Base-by-base conservation (phyloP, 2,329 filamentous ascomycete genomes). In the Verticillium alfalfae region DNA sequence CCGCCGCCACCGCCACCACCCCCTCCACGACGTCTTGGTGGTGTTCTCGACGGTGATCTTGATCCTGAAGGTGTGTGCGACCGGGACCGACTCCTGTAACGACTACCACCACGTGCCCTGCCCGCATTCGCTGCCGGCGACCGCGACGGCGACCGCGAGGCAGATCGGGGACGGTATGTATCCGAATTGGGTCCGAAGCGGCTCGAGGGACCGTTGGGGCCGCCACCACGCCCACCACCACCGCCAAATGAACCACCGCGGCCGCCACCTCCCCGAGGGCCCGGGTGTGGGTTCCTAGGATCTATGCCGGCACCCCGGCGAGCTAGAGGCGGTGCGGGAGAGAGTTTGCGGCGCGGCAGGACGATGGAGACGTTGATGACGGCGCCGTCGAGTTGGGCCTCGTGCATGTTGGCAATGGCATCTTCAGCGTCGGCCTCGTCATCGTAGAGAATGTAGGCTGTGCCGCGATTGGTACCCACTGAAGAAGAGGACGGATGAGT, bases 391-490 rank as follows among this genome's bases (percentile, higher is more conserved):
- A 97, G 79, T 71, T 96, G 91, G n/a, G 91, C 92, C 78, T 99
- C 95, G 75, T 99, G 95, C 95, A 99, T 98, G 73, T 96, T 91
- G 18, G 93, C 87, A 68, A 97, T 96, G 34, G 95, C 95, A 15
- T 87, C 82, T 76, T 97, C 92, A 31, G 95, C 94, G 66, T 94
- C 90, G 58, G 85, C 81, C 66, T 93, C 86, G 66, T 89, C 83
- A 60, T 87, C 81, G 76, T 90, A 99, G 52, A 97, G 82, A 65
- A 98, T 93, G 74, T 97, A 98, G 37, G 94, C 95, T 34, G 92
- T 96, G 56, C 95, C 94, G 62, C 94, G 89, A 71, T 98, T 98
- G 60, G 88, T 93, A 73, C 91, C 89, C 80, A 91, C 92, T 95
- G 69, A 38, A 54, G 18, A 39, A 39, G 54, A 49, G 45, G 45